A percentile compares a stretch with the other conserved stretches of the same genome.
These are phyloP conservation scores for Leptographium wingfieldii DNA, from an alignment of 2,329 filamentous ascomycete species.

Conservation along the genomic window DNA sequence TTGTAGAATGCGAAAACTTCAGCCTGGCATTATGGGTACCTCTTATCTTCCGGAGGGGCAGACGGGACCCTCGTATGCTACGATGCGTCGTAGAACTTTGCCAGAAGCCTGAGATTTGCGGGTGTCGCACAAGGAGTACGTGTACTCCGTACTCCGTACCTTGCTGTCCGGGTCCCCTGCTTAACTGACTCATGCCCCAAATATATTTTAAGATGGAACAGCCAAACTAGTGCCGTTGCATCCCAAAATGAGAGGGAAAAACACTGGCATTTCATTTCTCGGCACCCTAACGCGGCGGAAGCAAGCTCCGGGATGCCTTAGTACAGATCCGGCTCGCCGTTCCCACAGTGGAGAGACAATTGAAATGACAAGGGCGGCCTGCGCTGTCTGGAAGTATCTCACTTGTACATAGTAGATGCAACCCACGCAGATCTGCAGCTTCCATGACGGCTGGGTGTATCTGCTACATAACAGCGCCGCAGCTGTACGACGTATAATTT, in stretches of 20 bases:
- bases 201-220: neutral
- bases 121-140: neutral
- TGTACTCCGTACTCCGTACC: neutral
- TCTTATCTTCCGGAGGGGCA: too few relatives aligned
- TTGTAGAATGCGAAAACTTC: too few relatives aligned
- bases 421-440: neutral
- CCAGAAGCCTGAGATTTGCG: neutral
- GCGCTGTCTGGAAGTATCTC: too few relatives aligned
- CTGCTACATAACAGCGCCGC: neutral
- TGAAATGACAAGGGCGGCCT: neutral
- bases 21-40: too few relatives aligned
- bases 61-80: too few relatives aligned
- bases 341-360: neutral
- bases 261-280: slow-evolving; percentile 1
- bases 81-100: too few relatives aligned
- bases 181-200: neutral
- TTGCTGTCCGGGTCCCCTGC: neutral
- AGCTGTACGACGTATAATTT: neutral
- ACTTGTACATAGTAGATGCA: neutral
- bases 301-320: slow-evolving; percentile 9
- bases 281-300: slow-evolving; percentile 12
- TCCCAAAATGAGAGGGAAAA: neutral
- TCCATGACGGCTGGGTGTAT: neutral
- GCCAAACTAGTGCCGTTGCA: neutral
- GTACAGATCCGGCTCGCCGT: slow-evolving; percentile 7